Evolutionary conservation across 2,329 filamentous ascomycete species (phyloP), one percentile per base, ranked within the genome.

Genomic region (Aspergillus fructus): DNA sequence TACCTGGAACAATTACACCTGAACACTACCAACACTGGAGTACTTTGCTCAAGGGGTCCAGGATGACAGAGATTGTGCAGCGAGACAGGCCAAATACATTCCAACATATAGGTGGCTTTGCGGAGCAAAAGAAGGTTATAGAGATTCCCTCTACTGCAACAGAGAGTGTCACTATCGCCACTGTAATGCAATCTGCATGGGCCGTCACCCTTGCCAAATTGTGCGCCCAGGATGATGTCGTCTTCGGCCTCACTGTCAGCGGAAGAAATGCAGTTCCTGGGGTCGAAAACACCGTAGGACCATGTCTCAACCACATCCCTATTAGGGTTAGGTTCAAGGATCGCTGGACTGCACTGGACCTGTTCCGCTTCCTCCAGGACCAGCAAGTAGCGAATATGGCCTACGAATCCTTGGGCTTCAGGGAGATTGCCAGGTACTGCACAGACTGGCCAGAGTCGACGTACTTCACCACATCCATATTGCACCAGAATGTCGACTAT

Each of bases 141-240:
- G 65, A 72, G 27, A 64, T 75, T 17, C 66, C 72, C 1, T 81
- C 62, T 67, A 82, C 68, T 76, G 84, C 66, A 70, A 80, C 58
- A 63, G 78, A 76, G 49, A 83, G 85, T 58, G 80, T 87, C 56
- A 89, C 86, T 1, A 78, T 84, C 11, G 85, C 86, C 2, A 88
- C 85, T 0, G 75, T 89, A 0, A 85, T 86, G n/a, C 87, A 86
- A 0, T 85, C 86, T 1, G 85, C 85, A 0, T 89, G 86, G 86
- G 84, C 85, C 0, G 69, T 88, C 7, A 83, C 82, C 17, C 80
- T 89, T 2, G 82, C 86, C 1, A 81, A 80, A 4, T 79, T 83
- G 11, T 78, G 83, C 0, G 68, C 69, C 1, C 70, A 76, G 15
- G 76, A 76, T 2, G 86, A 89, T 65, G 82, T 89, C 39, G 79